Conservation (phyloP, 164 flowering plant species). For the Cinnamomum micranthum region DNA sequence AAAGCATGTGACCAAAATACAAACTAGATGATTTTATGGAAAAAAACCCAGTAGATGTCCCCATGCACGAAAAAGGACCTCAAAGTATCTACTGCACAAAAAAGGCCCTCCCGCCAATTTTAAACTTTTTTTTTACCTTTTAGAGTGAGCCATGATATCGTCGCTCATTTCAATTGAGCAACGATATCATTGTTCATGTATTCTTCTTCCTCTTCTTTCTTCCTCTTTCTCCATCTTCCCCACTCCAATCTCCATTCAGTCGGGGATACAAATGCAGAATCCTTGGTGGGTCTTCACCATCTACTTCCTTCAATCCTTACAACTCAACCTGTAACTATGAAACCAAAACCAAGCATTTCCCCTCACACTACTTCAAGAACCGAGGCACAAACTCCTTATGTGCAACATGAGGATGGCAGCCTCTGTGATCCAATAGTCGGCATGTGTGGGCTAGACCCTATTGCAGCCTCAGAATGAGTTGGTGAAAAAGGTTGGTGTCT, state of each 20-base stretch:
- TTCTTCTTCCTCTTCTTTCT: too few relatives aligned
- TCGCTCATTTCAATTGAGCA: too few relatives aligned
- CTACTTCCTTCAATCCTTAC: conserved; percentile 84
- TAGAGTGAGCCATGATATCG: too few relatives aligned
- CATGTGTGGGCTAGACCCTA: conserved; percentile 35
- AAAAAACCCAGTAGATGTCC: too few relatives aligned
- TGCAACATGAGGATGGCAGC: conserved; percentile 57
- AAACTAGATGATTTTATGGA: too few relatives aligned
- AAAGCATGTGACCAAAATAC: too few relatives aligned
- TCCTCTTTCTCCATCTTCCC: too few relatives aligned
- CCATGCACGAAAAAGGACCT: too few relatives aligned
- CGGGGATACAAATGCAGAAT: conserved; percentile 91
- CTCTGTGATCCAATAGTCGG: conserved; percentile 36
- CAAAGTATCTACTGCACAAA: too few relatives aligned
- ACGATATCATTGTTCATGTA: too few relatives aligned
- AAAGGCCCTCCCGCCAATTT: too few relatives aligned
- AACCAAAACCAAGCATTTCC: conserved; percentile 45
- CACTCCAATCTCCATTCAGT: conserved; percentile 79
- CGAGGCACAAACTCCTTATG: conserved; percentile 71
- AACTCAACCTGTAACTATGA: conserved; percentile 89
- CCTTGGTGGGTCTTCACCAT: conserved; percentile 92
- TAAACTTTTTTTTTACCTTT: too few relatives aligned
- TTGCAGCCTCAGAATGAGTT: conserved; percentile 43
- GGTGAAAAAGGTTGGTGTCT: conserved; percentile 32
- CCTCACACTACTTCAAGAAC: conserved; percentile 37